Conservation (phyloP, 2,329 filamentous ascomycete genomes). For the Zelopaecilomyces penicillatus region DNA sequence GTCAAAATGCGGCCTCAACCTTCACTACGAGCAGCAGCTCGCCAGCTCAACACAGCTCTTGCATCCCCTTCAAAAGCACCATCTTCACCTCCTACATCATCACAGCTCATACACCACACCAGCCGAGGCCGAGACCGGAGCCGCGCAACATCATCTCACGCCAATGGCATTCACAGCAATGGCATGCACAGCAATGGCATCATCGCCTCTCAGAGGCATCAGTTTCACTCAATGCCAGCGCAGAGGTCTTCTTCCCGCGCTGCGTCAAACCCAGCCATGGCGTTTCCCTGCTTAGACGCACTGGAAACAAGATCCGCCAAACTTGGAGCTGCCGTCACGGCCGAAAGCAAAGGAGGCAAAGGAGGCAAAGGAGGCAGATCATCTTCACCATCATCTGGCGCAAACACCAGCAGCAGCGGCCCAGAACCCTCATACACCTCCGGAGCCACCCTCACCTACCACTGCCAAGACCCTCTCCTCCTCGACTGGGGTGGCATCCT, state of each 20-base stretch:
- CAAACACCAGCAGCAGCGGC: conserved; percentile 36
- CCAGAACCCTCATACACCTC: conserved; percentile 93
- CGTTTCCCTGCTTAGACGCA: conserved; percentile 83
- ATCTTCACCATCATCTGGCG: not conserved
- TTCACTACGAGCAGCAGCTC: conserved; percentile 6
- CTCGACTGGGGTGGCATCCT: conserved; percentile 95
- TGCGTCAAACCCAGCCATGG: conserved; percentile 74
- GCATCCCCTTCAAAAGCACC: conserved; percentile 31
- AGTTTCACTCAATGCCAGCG: conserved; percentile 12
- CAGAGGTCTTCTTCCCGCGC: conserved; percentile 21
- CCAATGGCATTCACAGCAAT: not conserved
- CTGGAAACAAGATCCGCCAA: conserved; percentile 69
- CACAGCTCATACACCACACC: too few species aligned
- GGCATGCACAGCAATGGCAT: too few species aligned
- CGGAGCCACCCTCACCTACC: conserved; percentile 72
- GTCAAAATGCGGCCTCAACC: conserved; percentile 9
- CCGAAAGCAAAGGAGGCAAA: not conserved
- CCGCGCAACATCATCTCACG: not conserved
- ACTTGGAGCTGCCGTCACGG: conserved; percentile 43
- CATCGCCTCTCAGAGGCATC: too few species aligned
- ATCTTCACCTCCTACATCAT: conserved; percentile 34
- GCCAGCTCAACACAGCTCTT: conserved; percentile 13
- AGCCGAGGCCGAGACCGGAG: not conserved
- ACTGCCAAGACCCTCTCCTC: conserved; percentile 63
- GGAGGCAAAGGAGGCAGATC: too few species aligned